Evolutionary conservation across 2,329 filamentous ascomycete species (phyloP), one percentile per base, ranked within the genome.

Genomic region (Lasiodiplodia citricola): DNA sequence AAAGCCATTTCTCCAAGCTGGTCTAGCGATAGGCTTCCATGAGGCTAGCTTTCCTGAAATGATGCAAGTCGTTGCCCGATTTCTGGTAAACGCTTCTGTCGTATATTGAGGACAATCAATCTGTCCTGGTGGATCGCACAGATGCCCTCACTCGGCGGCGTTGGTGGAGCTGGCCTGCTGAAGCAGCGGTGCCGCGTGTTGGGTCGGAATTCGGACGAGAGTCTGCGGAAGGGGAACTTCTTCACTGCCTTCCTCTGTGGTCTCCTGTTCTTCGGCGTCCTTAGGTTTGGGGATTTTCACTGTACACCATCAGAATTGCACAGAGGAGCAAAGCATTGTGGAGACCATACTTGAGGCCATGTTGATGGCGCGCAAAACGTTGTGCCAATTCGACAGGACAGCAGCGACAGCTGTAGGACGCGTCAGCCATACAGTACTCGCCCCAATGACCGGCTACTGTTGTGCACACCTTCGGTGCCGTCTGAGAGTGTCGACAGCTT

Each of bases 351-450:
- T 87, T 70, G 91, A 94, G 70, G 93, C 93, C 91, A 96, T 94
- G 76, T 91, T 91, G 75, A 96, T 94, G 52, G 92, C 92, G 72
- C 91, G 86, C 70, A 96, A 85, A 72, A 96, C 92, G 74, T 93
- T 94, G 79, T 94, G 91, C 93, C 93, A 96, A 78, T 96, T 96
- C 66, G 90, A 88, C 77, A 96, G 84, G 25, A 96, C 92, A n/a
- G 90, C 87, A 50, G 93, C 92, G 75, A 96, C 93, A 70, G 91
- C 92, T 64, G 47, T 31, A n/a, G 25, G 28, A 23, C 18, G 1
- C 5, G 8, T 64, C 21, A 64, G 60, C 47, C 6, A 18, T 14
- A 4, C 6, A 31, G 13, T 13, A 11, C 5, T 25, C 44, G 16
- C 3, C 18, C 11, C 31, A 21, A 37, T 37, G 11, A 4, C n/a